Base-by-base conservation (phyloP, 2,329 filamentous ascomycete genomes). In the Botryosphaeria dothidea region DNA sequence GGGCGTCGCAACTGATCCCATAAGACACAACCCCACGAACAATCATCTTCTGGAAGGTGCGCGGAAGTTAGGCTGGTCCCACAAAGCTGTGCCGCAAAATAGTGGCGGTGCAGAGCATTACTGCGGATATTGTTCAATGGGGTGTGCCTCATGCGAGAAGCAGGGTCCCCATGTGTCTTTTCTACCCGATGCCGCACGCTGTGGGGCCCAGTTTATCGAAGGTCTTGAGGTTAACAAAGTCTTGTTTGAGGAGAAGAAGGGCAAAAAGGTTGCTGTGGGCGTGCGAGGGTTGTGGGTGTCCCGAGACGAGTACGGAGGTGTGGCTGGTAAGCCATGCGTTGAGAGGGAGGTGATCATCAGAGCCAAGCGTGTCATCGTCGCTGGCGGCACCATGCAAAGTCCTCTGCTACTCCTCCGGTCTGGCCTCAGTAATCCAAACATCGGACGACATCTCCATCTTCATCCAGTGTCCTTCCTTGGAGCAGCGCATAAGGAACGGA, bases 121-220 rank as follows among this genome's bases (percentile, higher is more conserved):
- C 71, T 96, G 92, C 72, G 85, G 86, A 21, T 83, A 86, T 70
- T 89, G 87, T 70, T 85, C 81, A 0, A 72, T 85, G 69, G 86
- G 86, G 21, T 90, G 87, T 69, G 81, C 82, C 8, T 85, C 86
- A 2, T 87, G 85, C 52, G 87, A 88, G 68, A 97, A 97, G 80
- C 88, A 90, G 75, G 92, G 93, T 0, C 91, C 93, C 0, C 85
- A 86, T 0, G 87, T 91, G 25, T 87, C 87, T 6, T 97, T 88
- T 83, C 81, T 97, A 15, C 91, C 91, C 0, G 92, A 93, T 70
- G 93, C 94, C 2, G 90, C 89, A 0, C 84, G 84, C 61, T 88
- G 90, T 0, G 93, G 93, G 0, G 91, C 93, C 0, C 82, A 85
- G 68, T 97, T 97, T 73, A 85, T 96, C 65, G 92, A 97, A 80